Evolutionary conservation across 2,329 filamentous ascomycete genomes (phyloP).

Genomic region (Botrytis galanthina): DNA sequence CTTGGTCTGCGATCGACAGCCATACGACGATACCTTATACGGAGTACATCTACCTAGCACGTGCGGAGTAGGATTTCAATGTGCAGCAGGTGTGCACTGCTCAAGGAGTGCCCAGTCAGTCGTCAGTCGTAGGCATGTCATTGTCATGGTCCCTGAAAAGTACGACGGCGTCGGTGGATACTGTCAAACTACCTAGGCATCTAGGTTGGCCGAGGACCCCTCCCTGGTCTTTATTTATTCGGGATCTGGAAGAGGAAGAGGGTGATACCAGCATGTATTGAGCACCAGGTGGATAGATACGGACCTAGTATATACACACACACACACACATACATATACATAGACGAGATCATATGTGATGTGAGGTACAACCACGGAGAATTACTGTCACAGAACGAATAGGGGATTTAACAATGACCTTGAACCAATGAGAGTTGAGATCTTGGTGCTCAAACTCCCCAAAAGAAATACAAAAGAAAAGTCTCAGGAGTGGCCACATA

Average conservation of each 20-base stretch:
- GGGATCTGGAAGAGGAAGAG: not conserved
- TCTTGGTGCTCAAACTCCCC: not conserved
- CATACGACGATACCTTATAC: constrained; percentile 7
- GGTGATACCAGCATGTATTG: not conserved
- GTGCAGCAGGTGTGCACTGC: not conserved
- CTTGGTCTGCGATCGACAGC: constrained; percentile 9
- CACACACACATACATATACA: not conserved
- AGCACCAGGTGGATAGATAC: not conserved
- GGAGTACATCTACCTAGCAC: not conserved
- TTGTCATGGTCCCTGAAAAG: not conserved
- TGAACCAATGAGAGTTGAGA: not conserved
- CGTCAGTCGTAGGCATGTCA: not conserved
- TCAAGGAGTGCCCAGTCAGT: not conserved
- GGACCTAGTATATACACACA: not conserved
- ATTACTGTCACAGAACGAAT: not conserved
- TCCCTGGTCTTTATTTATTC: not conserved
- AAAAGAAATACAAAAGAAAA: not conserved
- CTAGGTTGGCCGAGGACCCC: not conserved
- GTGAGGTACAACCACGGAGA: not conserved
- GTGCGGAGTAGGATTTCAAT: not conserved
- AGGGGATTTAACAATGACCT: no score
- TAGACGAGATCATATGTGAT: not conserved
- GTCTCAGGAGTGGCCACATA: not conserved
- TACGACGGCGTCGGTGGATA: not conserved
- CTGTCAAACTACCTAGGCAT: not conserved